phyloP scores from a whole-genome alignment of 129 eudicot genomes.

The Chrysanthemum lavandulifolium region DNA sequence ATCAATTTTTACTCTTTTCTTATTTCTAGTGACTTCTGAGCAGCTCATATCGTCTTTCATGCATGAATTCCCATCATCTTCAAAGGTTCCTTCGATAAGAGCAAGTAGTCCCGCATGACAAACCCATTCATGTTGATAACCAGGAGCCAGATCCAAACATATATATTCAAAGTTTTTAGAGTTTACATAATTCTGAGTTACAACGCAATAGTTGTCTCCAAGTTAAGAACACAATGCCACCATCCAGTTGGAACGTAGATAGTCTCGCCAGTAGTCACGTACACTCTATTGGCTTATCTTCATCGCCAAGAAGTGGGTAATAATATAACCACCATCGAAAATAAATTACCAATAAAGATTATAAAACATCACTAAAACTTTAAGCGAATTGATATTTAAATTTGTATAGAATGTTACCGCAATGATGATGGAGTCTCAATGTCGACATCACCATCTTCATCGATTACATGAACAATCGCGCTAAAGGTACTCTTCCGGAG shows the following conservation, averaged over 20 bases:
- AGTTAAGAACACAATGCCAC: conserved; percentile 98
- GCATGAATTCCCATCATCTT: conserved; percentile 30
- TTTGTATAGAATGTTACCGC: conserved; percentile 53
- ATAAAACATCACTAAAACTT: neutral
- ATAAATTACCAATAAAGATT: neutral
- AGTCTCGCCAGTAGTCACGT: conserved; percentile 93
- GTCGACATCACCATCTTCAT: conserved; percentile 95
- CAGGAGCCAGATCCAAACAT: conserved; percentile 97
- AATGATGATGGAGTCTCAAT: conserved; percentile 91
- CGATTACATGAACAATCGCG: conserved; percentile 94
- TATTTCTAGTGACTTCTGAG: conserved; percentile 48
- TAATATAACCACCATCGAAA: conserved; percentile 94
- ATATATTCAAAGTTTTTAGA: conserved; percentile 80
- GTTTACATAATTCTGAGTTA: conserved; percentile 91
- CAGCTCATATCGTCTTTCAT: conserved; percentile 29
- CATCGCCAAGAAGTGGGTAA: conserved; percentile 83
- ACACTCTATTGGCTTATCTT: conserved; percentile 90
- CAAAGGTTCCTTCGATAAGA: conserved; percentile 57
- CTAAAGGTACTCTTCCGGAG: conserved; percentile 94
- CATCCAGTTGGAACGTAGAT: conserved; percentile 96
- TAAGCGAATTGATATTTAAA: neutral
- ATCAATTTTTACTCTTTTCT: conserved; percentile 56
- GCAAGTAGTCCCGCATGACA: conserved; percentile 96
- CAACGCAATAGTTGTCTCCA: conserved; percentile 87
- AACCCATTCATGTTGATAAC: conserved; percentile 90